Percentiles rank a stretch among this genome's conserved stretches.
Evolutionary conservation across 768 basidiomycete species (phyloP).

Genomic region (Pilatotrama ljubarskyi): DNA sequence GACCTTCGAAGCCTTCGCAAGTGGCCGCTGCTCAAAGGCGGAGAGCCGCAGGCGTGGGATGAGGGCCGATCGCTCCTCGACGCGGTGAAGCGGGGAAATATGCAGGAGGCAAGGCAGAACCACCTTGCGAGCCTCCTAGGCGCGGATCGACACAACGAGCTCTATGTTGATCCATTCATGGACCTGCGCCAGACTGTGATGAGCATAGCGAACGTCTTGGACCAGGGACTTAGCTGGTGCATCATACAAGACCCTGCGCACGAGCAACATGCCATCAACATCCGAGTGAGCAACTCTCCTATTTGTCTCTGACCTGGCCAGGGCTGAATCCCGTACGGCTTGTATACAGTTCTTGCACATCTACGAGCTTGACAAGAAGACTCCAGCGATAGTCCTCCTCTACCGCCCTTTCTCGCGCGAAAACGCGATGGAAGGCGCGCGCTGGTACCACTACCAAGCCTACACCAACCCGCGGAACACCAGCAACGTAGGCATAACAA

Average conservation of each 20-base stretch:
- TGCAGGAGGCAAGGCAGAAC: not conserved
- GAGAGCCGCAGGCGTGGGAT: not conserved
- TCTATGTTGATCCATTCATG: constrained; percentile 8
- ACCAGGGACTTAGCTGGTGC: constrained; percentile 2
- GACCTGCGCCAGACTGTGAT: constrained; percentile 24
- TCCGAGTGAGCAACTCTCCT: constrained; percentile 12
- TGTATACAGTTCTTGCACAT: constrained; percentile 16
- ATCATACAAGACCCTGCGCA: constrained; percentile 16
- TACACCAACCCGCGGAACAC: not conserved
- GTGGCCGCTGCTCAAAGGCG: not conserved
- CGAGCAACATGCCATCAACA: constrained; percentile 16
- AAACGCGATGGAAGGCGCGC: not conserved
- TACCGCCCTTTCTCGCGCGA: constrained; percentile 6
- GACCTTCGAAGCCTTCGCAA: not conserved
- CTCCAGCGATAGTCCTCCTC: constrained; percentile 18
- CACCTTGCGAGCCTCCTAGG: not conserved
- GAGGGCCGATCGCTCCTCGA: not conserved
- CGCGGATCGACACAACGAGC: no score
- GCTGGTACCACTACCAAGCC: constrained; percentile 5
- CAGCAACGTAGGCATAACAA: not conserved
- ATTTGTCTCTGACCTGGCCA: not conserved
- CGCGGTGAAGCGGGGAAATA: not conserved
- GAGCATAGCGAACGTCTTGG: constrained; percentile 10
- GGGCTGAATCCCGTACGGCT: not conserved
- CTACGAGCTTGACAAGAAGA: constrained; percentile 10